These are phyloP conservation scores for Fusarium duplospermum DNA, from an alignment of 2,329 filamentous ascomycete genomes.

Conservation along the genomic window DNA sequence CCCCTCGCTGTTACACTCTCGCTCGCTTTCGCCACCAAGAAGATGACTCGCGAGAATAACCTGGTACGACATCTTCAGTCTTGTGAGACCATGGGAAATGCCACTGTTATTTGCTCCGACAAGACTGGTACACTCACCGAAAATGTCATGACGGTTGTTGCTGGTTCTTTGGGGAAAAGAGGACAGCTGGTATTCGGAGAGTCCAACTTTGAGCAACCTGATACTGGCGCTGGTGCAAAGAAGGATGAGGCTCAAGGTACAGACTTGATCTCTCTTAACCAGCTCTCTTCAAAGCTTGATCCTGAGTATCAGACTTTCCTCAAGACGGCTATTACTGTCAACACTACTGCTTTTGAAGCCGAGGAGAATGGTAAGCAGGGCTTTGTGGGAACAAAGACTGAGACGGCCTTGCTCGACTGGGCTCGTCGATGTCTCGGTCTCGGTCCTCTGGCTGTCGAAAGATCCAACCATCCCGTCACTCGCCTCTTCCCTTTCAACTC, in stretches of 20 bases:
- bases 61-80: constrained; percentile 73
- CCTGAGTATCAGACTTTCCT: constrained; percentile 28
- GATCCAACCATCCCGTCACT: constrained; percentile 58
- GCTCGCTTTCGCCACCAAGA: constrained; percentile 74
- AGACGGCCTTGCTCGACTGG: constrained; percentile 64
- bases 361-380: constrained; percentile 55
- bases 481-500: constrained; percentile 68
- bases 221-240: constrained; percentile 29
- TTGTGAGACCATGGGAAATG: constrained; percentile 79
- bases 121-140: constrained; percentile 59
- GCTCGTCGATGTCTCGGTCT: constrained; percentile 62
- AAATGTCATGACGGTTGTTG: constrained; percentile 80
- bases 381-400: constrained; percentile 67
- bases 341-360: constrained; percentile 67
- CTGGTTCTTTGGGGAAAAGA: constrained; percentile 60
- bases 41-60: constrained; percentile 77
- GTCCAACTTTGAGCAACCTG: constrained; percentile 45
- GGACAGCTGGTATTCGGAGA: constrained; percentile 57
- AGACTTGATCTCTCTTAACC: constrained; percentile 2
- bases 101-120: constrained; percentile 81
- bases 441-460: constrained; percentile 56
- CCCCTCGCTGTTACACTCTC: constrained; percentile 75
- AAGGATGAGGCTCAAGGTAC: not conserved
- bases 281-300: constrained; percentile 24
- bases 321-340: constrained; percentile 59